Percentiles rank a stretch among this genome's conserved stretches.
Conservation (phyloP, 129 eudicot species). For the Centaurea solstitialis region DNA sequence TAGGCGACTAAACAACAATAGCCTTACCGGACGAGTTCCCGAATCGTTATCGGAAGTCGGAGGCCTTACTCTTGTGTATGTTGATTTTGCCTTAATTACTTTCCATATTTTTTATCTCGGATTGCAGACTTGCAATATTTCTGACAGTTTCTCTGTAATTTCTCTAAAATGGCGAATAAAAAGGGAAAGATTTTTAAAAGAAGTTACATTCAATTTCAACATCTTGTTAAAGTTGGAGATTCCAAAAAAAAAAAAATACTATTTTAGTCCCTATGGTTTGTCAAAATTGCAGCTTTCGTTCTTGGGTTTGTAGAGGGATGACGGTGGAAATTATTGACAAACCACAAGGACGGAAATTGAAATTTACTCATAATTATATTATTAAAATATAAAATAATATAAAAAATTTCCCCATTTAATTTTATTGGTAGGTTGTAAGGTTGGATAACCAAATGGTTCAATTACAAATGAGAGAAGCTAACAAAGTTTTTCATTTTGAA, state of each 20-base stretch:
- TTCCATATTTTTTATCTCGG: background rate
- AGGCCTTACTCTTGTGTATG: conserved; percentile 91
- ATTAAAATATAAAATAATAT: too few relatives aligned
- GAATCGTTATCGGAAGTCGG: conserved; percentile 65
- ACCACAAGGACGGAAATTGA: too few relatives aligned
- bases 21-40: conserved; percentile 83
- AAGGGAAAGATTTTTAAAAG: background rate
- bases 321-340: too few relatives aligned
- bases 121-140: background rate
- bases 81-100: conserved; percentile 3
- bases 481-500: too few relatives aligned
- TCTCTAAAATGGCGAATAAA: background rate
- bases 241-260: too few relatives aligned
- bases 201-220: background rate
- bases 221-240: too few relatives aligned
- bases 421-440: too few relatives aligned
- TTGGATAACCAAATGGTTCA: too few relatives aligned
- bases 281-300: background rate
- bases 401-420: too few relatives aligned
- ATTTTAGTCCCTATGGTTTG: background rate
- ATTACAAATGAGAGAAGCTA: too few relatives aligned
- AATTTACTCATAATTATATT: too few relatives aligned
- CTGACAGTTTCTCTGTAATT: background rate
- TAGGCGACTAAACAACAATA: conserved; percentile 98
- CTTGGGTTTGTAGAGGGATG: too few relatives aligned